Evolutionary conservation across 305 asterid species (phyloP).

Genomic region (Salvia sclarea): DNA sequence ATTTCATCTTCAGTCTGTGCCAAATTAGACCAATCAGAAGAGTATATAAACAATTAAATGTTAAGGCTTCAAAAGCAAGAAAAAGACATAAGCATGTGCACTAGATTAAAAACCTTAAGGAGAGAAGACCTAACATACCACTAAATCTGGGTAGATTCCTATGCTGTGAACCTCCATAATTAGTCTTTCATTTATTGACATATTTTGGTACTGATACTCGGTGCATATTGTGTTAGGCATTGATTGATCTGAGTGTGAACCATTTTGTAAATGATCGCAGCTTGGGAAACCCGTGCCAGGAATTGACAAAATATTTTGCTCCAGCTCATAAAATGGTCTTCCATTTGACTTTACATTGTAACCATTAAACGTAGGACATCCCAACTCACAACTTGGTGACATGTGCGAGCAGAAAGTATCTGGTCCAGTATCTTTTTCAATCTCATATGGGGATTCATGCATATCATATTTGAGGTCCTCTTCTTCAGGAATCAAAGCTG

Average conservation of each 20-base stretch:
- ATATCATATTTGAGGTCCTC: constrained; percentile 53
- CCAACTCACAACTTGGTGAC: constrained; percentile 51
- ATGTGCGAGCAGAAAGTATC: constrained; percentile 45
- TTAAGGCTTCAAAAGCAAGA: constrained; percentile 26
- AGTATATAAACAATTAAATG: constrained; percentile 27
- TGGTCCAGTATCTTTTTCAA: constrained; percentile 50
- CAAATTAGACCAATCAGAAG: constrained; percentile 53
- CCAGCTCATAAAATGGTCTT: constrained; percentile 49
- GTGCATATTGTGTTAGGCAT: constrained; percentile 51
- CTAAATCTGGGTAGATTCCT: constrained; percentile 77
- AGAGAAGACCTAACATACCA: constrained; percentile 54
- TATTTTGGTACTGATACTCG: constrained; percentile 59
- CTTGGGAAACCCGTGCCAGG: constrained; percentile 44
- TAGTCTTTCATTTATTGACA: constrained; percentile 77
- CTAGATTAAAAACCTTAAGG: constrained; percentile 20
- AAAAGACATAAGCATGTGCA: constrained; percentile 31
- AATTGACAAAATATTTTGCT: constrained; percentile 38
- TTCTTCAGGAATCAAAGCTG: constrained; percentile 83
- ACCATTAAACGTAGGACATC: constrained; percentile 56
- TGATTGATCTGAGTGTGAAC: constrained; percentile 46
- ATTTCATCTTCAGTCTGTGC: constrained; percentile 63
- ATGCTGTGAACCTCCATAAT: constrained; percentile 74
- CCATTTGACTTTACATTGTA: constrained; percentile 46
- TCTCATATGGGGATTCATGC: constrained; percentile 54
- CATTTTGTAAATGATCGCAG: constrained; percentile 50